A percentile compares a stretch with the other conserved stretches of the same genome.
Evolutionary conservation across 139 green algal species (phyloP).

Genomic region (Coelastrella sp.): DNA sequence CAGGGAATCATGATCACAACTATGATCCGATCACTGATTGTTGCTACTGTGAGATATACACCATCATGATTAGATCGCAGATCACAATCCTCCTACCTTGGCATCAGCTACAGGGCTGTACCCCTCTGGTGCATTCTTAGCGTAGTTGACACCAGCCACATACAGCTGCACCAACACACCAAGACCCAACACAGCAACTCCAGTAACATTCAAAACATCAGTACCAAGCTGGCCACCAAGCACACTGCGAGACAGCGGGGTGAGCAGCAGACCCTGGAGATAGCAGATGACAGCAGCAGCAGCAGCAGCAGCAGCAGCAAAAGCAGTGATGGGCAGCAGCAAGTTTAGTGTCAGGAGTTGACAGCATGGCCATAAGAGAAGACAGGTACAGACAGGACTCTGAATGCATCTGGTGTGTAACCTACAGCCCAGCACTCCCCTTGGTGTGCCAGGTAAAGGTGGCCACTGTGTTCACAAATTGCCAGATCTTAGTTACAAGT

Average conservation of each 20-base stretch:
- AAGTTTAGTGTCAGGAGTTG: background rate
- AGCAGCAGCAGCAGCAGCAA: background rate
- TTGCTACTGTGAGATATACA: background rate
- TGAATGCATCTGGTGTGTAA: too few species aligned
- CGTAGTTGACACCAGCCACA: constrained; percentile 36
- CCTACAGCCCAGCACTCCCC: too few species aligned
- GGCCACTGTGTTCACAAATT: background rate
- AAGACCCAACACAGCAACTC: background rate
- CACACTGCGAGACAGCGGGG: background rate
- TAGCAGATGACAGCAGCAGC: background rate
- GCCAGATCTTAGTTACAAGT: background rate
- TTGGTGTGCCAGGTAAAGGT: too few species aligned
- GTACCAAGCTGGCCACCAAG: background rate
- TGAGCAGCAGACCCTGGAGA: background rate
- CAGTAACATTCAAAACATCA: background rate
- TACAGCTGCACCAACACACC: constrained; percentile 41
- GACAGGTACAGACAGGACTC: too few species aligned
- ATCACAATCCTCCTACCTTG: background rate
- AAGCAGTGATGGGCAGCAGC: background rate
- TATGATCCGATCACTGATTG: too few species aligned
- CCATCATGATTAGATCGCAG: background rate
- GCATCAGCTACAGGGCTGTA: constrained; percentile 38
- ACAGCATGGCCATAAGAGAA: background rate
- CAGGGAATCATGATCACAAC: too few species aligned
- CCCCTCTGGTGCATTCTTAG: constrained; percentile 7